Evolutionary conservation across 1,139 yeast genomes (phyloP), one percentile per base, ranked within the genome.

Genomic region (Blastobotrys ciferrii): DNA sequence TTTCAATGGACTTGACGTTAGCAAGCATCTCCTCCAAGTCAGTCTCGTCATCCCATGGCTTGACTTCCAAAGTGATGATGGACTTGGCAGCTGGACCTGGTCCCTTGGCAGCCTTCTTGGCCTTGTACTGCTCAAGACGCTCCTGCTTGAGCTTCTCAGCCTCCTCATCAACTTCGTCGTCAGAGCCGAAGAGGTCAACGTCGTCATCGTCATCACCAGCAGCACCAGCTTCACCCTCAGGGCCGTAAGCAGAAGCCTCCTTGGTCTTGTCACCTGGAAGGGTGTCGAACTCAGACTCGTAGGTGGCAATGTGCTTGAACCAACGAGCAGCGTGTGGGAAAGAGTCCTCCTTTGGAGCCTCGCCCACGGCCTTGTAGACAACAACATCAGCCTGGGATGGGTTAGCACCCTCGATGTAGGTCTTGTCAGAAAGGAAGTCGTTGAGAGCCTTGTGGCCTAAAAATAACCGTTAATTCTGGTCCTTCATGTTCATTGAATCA

Each of bases 11-110:
- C 82, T 88, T 89, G 68, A 89, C 97, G 73, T 82, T 81, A 54
- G 84, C 91, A 65, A 87, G 75, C 76, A 92, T 73, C 74, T 83
- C 84, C 53, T 92, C 95, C 73, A 94, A 80, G 72, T 91, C 84
- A 62, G 98, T 92, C 81, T 92, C 98, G 68, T 92, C 98, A 76
- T 92, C 98, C 98, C 98, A 92, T 76, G 97, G 98, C 85, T 92
- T 92, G 65, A 92, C 95, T 67, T 92, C 98, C 68, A 92, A 70
- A 67, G 98, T 92, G 68, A 92, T 96, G 63, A 89, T 78, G 58
- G 98, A 87, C 82, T 92, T 92, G 70, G 98, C 98, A 74, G 96
- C 96, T 67, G 97, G 88, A 82, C 88, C 88, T 68, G 98, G 88
- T 72, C 95, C 95, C 78, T 87, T 87, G 62, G 94, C 84, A 61